Conservation (phyloP, 108 stramenopile genomes). For the Fistulifera pelliculosa region DNA sequence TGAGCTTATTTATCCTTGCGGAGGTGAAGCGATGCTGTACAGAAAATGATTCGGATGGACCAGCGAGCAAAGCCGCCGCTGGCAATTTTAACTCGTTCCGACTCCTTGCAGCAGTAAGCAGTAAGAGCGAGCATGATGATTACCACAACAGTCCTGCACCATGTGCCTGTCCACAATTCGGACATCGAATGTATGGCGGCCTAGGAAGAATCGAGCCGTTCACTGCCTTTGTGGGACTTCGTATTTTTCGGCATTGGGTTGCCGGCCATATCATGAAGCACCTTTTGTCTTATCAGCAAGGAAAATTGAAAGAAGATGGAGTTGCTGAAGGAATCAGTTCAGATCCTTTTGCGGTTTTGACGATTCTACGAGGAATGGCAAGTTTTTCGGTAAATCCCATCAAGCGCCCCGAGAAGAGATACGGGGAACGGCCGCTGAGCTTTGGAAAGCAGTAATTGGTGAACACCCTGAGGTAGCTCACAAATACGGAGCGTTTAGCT, state of each 20-base stretch:
- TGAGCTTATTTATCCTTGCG: constrained; percentile 45
- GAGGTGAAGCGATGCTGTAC: constrained; percentile 61
- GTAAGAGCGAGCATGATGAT: neutral
- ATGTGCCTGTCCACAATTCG: constrained; percentile 45
- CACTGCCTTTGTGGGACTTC: constrained; percentile 51
- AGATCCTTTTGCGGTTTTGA: neutral
- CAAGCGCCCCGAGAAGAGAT: constrained; percentile 7
- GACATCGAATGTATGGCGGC: constrained; percentile 51
- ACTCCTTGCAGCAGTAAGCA: no score
- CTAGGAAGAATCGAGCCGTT: constrained; percentile 71
- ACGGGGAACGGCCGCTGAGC: constrained; percentile 40
- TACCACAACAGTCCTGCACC: neutral
- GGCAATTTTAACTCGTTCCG: no score
- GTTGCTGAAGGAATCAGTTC: neutral
- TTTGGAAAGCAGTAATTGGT: constrained; percentile 66
- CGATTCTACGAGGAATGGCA: neutral
- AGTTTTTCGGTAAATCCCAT: neutral
- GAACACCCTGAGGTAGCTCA: constrained; percentile 62
- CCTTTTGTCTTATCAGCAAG: neutral
- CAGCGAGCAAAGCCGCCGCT: no score
- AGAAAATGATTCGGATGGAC: neutral
- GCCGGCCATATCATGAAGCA: constrained; percentile 13
- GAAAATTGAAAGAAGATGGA: neutral
- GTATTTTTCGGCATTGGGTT: constrained; percentile 44
- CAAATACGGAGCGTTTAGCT: constrained; percentile 66